Evolutionary conservation across 768 basidiomycete genomes (phyloP), one percentile per base, ranked within the genome.

Genomic region (Asterophora parasitica): DNA sequence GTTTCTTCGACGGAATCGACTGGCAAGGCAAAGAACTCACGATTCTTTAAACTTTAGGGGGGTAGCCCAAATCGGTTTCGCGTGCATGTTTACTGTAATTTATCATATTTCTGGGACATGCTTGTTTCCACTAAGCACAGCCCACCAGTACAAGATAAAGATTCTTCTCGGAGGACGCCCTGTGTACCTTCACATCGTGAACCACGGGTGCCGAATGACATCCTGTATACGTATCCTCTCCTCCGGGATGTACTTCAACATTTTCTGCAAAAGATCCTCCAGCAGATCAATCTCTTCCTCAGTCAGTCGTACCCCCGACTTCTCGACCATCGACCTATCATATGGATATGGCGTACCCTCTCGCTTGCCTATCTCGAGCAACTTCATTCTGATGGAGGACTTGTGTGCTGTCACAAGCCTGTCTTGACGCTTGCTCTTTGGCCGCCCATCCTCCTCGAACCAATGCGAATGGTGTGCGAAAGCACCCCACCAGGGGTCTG

Each of bases 221-320:
- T 71, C 65, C 11, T 46, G 35, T 46, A 70, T 68, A 1, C 32
- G 10, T 49, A 72, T 66, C 52, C 73, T 71, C 33, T 72, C 71
- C 62, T 72, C 59, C n/a, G 69, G 73, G n/a, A 39, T 42, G 60
- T 70, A 72, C 39, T 53, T 58, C 54, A 73, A 54, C 66, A 72
- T 72, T 57, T 66, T 72, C 52, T 54, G 61, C 50, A 73, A 56
- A 12, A 75, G 58, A 61, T 72, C 65, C n/a, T 28, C 61, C 47
- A 74, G 56, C 12, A 73, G 53, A 9, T 62, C 57, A 35, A 70
- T 54, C 49, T 72, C 71, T 16, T 44, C 57, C 46, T 65, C 61
- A 20, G 46, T 32, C 46, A 69, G 43, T 39, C 41, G 23, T 15
- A 42, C 45, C 44, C 68, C 65, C 12, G 55, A 15, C 33, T 52